phyloP scores from a whole-genome alignment of 2,329 filamentous ascomycete species.

The Juglanconis sp. region DNA sequence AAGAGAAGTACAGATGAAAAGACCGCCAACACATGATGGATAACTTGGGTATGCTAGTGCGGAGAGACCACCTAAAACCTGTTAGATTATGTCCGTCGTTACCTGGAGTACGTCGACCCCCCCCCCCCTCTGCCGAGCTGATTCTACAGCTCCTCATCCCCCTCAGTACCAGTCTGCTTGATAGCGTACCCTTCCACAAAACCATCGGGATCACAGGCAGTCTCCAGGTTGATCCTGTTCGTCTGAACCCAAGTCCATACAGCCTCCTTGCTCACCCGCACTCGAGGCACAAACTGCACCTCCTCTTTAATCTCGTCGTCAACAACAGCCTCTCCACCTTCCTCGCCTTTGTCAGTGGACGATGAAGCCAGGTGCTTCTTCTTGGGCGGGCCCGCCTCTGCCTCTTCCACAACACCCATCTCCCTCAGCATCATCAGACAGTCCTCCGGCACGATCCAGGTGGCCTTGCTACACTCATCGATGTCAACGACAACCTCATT shows the following conservation, averaged over 20 bases:
- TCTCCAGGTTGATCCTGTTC: slow-evolving; percentile 60
- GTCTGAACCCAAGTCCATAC: slow-evolving; percentile 65
- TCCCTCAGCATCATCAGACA: slow-evolving; percentile 73
- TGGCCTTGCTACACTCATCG: slow-evolving; percentile 68
- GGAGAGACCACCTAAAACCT: too few species aligned
- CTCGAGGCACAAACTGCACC: slow-evolving; percentile 37
- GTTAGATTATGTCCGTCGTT: not conserved
- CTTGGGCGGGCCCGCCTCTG: slow-evolving; percentile 44
- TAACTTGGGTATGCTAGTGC: too few species aligned
- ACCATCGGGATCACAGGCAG: slow-evolving; percentile 68
- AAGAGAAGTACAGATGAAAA: too few species aligned
- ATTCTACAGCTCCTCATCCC: slow-evolving; percentile 27
- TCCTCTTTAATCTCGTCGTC: slow-evolving; percentile 29
- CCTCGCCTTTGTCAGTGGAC: slow-evolving; percentile 18
- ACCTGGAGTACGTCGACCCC: not conserved
- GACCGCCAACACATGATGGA: too few species aligned
- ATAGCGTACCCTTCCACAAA: slow-evolving; percentile 68
- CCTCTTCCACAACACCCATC: slow-evolving; percentile 70
- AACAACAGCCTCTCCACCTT: slow-evolving; percentile 20
- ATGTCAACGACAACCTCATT: slow-evolving; percentile 58
- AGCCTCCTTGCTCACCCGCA: slow-evolving; percentile 51
- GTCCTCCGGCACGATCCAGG: slow-evolving; percentile 83
- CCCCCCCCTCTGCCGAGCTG: not conserved
- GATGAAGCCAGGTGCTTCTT: not conserved
- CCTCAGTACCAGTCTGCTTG: slow-evolving; percentile 33